Evolutionary conservation across 1,284 basidiomycete genomes (phyloP).

Genomic region (Leccinum pachyderme): DNA sequence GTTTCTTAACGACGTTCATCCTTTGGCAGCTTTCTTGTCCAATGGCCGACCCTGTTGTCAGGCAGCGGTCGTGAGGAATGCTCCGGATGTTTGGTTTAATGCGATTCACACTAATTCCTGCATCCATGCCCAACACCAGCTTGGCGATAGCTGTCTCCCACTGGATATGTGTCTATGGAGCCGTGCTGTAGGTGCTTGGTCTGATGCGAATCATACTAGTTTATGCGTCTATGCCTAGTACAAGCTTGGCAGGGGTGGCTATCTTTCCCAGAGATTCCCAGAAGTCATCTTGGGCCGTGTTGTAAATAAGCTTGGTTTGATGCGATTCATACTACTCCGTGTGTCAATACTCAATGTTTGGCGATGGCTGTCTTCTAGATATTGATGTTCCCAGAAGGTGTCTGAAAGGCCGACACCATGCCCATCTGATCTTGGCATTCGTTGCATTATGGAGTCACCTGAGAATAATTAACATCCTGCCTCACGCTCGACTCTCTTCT

Average conservation of each 20-base stretch:
- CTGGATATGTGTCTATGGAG: too few species aligned
- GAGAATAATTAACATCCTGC: not conserved
- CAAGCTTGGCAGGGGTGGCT: not conserved
- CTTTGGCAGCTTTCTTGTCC: slow-evolving; percentile 70
- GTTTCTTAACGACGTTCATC: slow-evolving; percentile 2
- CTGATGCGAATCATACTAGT: slow-evolving; percentile 31
- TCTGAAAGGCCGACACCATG: not conserved
- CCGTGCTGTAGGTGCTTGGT: slow-evolving; percentile 63
- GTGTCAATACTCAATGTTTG: not conserved
- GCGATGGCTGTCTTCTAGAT: not conserved
- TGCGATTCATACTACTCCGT: not conserved
- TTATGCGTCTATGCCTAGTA: not conserved
- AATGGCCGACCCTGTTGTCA: slow-evolving; percentile 70
- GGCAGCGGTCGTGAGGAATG: slow-evolving; percentile 46
- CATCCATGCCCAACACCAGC: not conserved
- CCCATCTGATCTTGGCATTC: slow-evolving; percentile 22
- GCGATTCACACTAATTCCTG: not conserved
- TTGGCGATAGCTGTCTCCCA: too few species aligned
- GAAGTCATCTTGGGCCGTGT: slow-evolving; percentile 26
- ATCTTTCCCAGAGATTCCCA: slow-evolving; percentile 4
- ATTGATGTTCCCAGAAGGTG: slow-evolving; percentile 1
- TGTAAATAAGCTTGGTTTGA: slow-evolving; percentile 69
- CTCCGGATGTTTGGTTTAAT: slow-evolving; percentile 66
- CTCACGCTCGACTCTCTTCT: not conserved
- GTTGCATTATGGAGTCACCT: slow-evolving; percentile 21